phyloP scores from a whole-genome alignment of 2,329 filamentous ascomycete genomes.

The Talaromyces sp. region DNA sequence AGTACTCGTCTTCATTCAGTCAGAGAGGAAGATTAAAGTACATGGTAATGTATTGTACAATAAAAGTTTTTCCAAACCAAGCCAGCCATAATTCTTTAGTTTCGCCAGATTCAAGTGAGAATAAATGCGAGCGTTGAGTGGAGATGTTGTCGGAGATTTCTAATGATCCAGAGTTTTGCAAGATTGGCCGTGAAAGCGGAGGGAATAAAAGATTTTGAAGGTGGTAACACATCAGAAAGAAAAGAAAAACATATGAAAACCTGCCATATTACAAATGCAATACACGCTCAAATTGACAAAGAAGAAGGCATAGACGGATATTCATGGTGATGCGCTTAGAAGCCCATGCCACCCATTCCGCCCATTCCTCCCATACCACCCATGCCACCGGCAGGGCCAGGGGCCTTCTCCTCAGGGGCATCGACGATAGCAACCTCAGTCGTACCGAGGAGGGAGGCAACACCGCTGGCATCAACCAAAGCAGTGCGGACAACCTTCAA shows the following conservation, averaged over 20 bases:
- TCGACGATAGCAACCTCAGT: slow-evolving; percentile 98
- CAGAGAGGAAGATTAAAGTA: slow-evolving; percentile 13
- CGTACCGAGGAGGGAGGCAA: slow-evolving; percentile 93
- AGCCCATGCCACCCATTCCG: slow-evolving; percentile 51
- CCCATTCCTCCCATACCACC: slow-evolving; percentile 61
- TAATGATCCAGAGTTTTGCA: neutral
- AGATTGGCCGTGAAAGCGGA: slow-evolving; percentile 10
- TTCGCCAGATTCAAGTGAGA: slow-evolving; percentile 10
- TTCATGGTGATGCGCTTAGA: neutral
- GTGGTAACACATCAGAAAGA: slow-evolving; percentile 15
- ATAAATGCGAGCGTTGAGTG: slow-evolving; percentile 16
- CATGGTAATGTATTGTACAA: slow-evolving; percentile 14
- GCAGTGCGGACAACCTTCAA: slow-evolving; percentile 99
- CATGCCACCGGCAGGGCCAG: slow-evolving; percentile 53
- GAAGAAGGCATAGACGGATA: neutral
- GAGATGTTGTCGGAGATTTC: slow-evolving; percentile 13
- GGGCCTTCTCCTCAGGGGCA: slow-evolving; percentile 84
- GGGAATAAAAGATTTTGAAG: neutral
- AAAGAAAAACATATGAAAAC: slow-evolving; percentile 7
- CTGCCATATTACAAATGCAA: slow-evolving; percentile 20
- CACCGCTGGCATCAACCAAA: slow-evolving; percentile 89
- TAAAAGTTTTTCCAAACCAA: slow-evolving; percentile 6
- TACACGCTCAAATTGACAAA: slow-evolving; percentile 19
- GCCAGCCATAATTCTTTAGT: slow-evolving; percentile 6
- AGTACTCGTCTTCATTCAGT: slow-evolving; percentile 6